Percentiles rank a stretch among this genome's conserved stretches.
These are phyloP conservation scores for Aspergillus aculeatus DNA, from an alignment of 2,329 filamentous ascomycete species.

Conservation along the genomic window DNA sequence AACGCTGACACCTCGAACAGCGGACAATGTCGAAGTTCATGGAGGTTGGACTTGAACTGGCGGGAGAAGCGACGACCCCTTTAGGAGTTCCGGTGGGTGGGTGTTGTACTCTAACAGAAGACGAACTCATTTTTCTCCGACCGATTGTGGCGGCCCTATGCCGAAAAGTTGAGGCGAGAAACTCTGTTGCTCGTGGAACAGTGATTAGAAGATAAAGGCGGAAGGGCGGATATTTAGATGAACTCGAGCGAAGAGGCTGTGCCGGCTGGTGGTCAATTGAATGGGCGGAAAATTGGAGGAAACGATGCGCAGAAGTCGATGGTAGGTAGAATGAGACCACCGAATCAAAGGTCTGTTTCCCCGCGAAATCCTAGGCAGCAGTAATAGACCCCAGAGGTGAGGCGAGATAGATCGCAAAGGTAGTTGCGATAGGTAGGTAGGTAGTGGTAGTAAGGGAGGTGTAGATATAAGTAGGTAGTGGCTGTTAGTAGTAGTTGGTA, in stretches of 20 bases:
- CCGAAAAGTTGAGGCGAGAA: neutral
- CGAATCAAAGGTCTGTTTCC: neutral
- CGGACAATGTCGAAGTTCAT: constrained; percentile 44
- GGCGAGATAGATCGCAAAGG: neutral
- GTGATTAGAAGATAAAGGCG: neutral
- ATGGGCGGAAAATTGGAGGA: neutral
- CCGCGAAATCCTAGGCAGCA: constrained; percentile 1
- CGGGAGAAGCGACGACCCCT: constrained; percentile 23
- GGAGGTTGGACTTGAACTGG: constrained; percentile 24
- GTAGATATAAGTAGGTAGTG: neutral
- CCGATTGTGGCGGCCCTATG: neutral
- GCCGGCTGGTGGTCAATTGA: neutral
- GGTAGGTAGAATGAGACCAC: neutral
- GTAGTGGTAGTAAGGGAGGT: neutral
- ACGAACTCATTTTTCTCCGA: constrained; percentile 35
- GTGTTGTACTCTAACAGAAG: constrained; percentile 35
- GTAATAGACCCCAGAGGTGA: neutral
- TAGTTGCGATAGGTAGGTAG: neutral
- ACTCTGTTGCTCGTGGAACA: neutral
- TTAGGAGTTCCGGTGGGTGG: constrained; percentile 26
- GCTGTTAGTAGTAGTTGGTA: neutral
- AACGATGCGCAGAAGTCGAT: neutral
- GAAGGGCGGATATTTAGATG: neutral
- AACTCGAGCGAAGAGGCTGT: neutral
- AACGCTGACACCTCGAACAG: constrained; percentile 50